These are phyloP conservation scores for Gigaspora rosea DNA, from an alignment of 192 early-diverging fungal genomes.

Conservation along the genomic window DNA sequence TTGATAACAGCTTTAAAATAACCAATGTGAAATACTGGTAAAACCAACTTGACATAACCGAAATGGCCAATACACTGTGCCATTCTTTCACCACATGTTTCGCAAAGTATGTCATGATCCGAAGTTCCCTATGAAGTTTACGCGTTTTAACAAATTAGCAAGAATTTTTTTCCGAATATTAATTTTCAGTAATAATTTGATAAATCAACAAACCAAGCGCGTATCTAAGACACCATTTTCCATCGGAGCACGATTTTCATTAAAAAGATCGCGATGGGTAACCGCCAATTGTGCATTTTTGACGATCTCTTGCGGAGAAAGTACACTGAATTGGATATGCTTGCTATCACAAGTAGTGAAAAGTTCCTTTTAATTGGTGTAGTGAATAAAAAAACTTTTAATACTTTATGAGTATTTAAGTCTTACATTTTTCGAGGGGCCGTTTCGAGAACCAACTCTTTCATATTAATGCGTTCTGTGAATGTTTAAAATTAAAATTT, in stretches of 20 bases:
- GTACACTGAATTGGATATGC: constrained; percentile 93
- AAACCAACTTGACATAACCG: constrained; percentile 86
- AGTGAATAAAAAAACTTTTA: not conserved
- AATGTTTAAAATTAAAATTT: too few relatives aligned
- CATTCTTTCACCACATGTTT: constrained; percentile 86
- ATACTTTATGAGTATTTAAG: not conserved
- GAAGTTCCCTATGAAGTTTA: constrained; percentile 67
- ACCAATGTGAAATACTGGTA: constrained; percentile 98
- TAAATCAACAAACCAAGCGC: constrained; percentile 64
- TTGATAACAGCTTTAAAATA: constrained; percentile 89
- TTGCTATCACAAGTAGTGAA: constrained; percentile 58
- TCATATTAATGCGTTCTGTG: constrained; percentile 50
- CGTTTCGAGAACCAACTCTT: constrained; percentile 71
- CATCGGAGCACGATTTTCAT: constrained; percentile 75
- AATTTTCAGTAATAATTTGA: too few relatives aligned
- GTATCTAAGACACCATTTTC: constrained; percentile 88
- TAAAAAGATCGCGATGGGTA: constrained; percentile 85
- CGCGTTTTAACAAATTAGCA: too few relatives aligned
- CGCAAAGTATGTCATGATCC: constrained; percentile 80
- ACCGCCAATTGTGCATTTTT: constrained; percentile 89
- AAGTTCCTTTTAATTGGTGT: not conserved
- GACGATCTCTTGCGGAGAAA: constrained; percentile 86
- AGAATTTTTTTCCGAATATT: too few relatives aligned
- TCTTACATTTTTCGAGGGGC: constrained; percentile 36
- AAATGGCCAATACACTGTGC: constrained; percentile 96